Conservation (phyloP, 768 basidiomycete genomes). For the Solioccasus polychromus region DNA sequence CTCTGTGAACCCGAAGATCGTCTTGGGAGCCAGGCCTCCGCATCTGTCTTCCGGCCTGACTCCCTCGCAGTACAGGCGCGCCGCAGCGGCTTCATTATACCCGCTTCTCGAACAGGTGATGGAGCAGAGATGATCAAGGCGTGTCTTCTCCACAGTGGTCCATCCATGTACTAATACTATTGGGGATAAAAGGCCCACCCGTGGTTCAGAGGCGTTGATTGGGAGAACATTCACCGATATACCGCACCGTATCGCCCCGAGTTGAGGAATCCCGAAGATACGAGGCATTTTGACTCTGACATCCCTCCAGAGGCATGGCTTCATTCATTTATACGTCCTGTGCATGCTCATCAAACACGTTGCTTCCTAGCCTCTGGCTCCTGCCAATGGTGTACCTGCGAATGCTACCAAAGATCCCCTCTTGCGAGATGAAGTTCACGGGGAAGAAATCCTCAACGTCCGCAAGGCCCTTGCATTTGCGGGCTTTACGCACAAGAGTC, state of each 20-base stretch:
- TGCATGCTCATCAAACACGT: constrained; percentile 30
- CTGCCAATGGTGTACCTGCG: constrained; percentile 79
- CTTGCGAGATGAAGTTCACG: constrained; percentile 80
- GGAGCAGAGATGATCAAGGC: constrained; percentile 93
- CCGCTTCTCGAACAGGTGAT: constrained; percentile 57
- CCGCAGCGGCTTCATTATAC: constrained; percentile 66
- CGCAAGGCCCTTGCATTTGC: constrained; percentile 91
- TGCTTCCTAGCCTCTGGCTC: constrained; percentile 71
- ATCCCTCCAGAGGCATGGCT: constrained; percentile 81
- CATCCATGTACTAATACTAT: constrained; percentile 16
- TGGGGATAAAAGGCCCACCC: constrained; percentile 60
- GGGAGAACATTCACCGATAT: constrained; percentile 79
- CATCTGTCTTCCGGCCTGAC: constrained; percentile 72
- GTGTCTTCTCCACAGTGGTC: constrained; percentile 19
- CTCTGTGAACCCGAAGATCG: constrained; percentile 96
- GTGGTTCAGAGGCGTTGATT: constrained; percentile 92
- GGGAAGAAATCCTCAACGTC: constrained; percentile 81
- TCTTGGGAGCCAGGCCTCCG: constrained; percentile 70
- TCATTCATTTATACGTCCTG: constrained; percentile 25
- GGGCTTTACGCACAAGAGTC: constrained; percentile 89
- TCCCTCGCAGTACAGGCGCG: constrained; percentile 72
- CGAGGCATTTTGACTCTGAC: constrained; percentile 92
- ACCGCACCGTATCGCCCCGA: constrained; percentile 89
- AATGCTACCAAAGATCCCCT: constrained; percentile 90
- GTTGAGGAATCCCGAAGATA: constrained; percentile 78